Evolutionary conservation across 331 rosid genomes (phyloP).

Genomic region (Malus hybrid): DNA sequence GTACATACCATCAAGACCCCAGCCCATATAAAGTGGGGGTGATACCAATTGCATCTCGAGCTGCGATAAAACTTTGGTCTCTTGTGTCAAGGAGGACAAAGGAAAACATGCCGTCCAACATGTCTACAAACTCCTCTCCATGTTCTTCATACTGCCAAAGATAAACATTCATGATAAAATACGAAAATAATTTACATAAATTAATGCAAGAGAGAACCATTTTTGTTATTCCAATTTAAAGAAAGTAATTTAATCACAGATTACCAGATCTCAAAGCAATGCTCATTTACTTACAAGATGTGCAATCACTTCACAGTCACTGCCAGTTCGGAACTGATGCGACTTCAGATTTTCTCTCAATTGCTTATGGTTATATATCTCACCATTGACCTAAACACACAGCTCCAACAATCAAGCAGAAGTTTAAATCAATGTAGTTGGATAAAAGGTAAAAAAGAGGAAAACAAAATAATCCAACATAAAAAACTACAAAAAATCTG

Average conservation of each 20-base stretch:
- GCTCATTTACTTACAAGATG: constrained; percentile 76
- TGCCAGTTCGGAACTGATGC: constrained; percentile 81
- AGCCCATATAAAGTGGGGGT: constrained; percentile 85
- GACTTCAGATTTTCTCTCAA: constrained; percentile 56
- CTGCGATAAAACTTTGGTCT: constrained; percentile 77
- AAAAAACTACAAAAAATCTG: not conserved
- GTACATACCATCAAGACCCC: constrained; percentile 94
- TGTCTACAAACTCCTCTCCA: constrained; percentile 84
- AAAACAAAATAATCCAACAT: not conserved
- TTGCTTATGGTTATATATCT: constrained; percentile 88
- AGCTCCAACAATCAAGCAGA: constrained; percentile 12
- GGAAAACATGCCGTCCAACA: constrained; percentile 96
- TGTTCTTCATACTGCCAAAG: constrained; percentile 77
- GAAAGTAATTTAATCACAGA: not conserved
- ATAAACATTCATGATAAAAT: not conserved
- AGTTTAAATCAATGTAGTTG: too few species aligned
- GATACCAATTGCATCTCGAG: constrained; percentile 89
- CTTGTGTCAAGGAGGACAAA: constrained; percentile 83
- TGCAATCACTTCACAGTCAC: constrained; percentile 98
- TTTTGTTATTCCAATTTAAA: not conserved
- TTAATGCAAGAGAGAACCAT: not conserved
- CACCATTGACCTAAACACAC: constrained; percentile 78
- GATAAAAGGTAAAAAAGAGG: too few species aligned
- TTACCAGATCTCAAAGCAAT: not conserved
- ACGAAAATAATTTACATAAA: not conserved